These are phyloP conservation scores for Mucor piriformis DNA, from an alignment of 371 early-diverging fungal genomes.

Conservation along the genomic window DNA sequence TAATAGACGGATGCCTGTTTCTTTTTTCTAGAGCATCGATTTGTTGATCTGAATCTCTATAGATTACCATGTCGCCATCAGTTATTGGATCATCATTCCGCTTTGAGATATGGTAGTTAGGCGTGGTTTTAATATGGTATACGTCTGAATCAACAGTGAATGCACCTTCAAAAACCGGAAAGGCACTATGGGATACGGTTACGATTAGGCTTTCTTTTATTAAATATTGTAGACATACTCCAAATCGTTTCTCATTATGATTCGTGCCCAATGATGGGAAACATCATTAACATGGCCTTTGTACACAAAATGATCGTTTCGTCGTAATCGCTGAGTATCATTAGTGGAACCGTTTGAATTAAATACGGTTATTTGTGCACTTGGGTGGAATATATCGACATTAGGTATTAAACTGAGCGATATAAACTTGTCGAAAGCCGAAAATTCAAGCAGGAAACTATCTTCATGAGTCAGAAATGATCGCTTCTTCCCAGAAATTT, in stretches of 20 bases:
- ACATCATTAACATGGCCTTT: constrained; percentile 52
- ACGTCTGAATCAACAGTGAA: constrained; percentile 61
- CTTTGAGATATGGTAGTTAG: constrained; percentile 58
- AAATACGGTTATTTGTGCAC: constrained; percentile 51
- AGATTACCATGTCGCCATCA: constrained; percentile 58
- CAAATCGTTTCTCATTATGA: constrained; percentile 57
- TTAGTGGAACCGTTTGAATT: constrained; percentile 25
- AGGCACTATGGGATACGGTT: too few species aligned
- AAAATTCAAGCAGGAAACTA: constrained; percentile 9
- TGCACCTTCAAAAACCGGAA: constrained; percentile 65
- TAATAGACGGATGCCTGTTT: background rate
- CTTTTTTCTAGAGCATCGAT: constrained; percentile 8
- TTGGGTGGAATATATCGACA: constrained; percentile 71
- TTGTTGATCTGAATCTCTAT: constrained; percentile 67
- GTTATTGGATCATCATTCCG: constrained; percentile 60
- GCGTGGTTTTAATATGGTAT: constrained; percentile 65
- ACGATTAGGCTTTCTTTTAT: too few species aligned
- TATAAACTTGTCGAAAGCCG: constrained; percentile 42
- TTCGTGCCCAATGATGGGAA: constrained; percentile 67
- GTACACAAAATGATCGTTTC: constrained; percentile 57
- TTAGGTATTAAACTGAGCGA: constrained; percentile 72
- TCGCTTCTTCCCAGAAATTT: background rate
- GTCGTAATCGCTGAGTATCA: constrained; percentile 18
- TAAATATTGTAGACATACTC: constrained; percentile 37
- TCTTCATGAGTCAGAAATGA: background rate